phyloP scores from a whole-genome alignment of 2,329 filamentous ascomycete species.

The Trichoderma arundinaceum region DNA sequence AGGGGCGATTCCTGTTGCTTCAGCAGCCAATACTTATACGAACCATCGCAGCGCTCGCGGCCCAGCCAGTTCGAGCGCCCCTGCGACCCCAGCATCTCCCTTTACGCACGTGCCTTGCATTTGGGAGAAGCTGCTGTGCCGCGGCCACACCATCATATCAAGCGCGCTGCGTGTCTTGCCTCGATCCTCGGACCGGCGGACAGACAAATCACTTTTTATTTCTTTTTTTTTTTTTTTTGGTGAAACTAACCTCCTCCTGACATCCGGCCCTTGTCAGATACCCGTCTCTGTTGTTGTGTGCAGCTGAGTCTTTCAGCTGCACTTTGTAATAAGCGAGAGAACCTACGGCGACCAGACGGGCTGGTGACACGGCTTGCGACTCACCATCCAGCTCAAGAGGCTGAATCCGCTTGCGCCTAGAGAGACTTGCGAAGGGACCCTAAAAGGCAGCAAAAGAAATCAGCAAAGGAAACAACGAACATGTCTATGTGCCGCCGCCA shows the following conservation, averaged over 20 bases:
- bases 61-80: slow-evolving; percentile 6
- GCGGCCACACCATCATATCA: background rate
- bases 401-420: slow-evolving; percentile 12
- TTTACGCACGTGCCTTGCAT: slow-evolving; percentile 33
- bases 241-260: slow-evolving; percentile 15
- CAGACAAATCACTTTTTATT: background rate
- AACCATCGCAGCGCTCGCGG: slow-evolving; percentile 16
- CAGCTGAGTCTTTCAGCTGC: slow-evolving; percentile 10
- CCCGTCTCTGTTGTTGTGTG: slow-evolving; percentile 12
- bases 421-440: background rate
- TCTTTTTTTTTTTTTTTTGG: background rate
- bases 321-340: slow-evolving; percentile 20
- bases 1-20: slow-evolving; percentile 27
- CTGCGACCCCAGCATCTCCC: slow-evolving; percentile 32
- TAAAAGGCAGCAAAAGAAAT: background rate
- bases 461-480: slow-evolving; percentile 27
- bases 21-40: slow-evolving; percentile 24
- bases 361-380: slow-evolving; percentile 28
- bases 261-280: background rate
- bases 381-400: slow-evolving; percentile 23
- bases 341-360: background rate
- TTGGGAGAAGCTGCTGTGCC: background rate
- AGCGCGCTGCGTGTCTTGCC: slow-evolving; percentile 27
- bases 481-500: slow-evolving; percentile 34
- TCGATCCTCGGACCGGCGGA: slow-evolving; percentile 1